Percentiles rank a stretch among this genome's conserved stretches.
Evolutionary conservation across 1,139 yeast genomes (phyloP).

Genomic region (Nadsonia starkeyi-henricii): DNA sequence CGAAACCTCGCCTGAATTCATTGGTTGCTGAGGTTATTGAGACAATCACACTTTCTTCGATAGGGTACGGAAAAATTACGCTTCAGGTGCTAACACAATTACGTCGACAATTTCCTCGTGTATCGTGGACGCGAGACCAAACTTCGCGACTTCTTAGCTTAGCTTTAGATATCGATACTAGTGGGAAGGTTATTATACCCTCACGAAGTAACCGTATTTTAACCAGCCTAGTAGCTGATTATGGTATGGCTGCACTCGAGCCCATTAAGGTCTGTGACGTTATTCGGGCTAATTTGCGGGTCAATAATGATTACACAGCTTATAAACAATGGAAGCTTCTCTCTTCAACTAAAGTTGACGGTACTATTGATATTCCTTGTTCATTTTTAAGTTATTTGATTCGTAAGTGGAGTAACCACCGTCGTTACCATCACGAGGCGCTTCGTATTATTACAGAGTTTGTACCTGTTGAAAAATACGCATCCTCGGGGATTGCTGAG

Average conservation of each 20-base stretch:
- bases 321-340: background rate
- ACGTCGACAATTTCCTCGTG: no score
- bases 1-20: no score
- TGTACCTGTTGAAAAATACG: background rate
- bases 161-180: background rate
- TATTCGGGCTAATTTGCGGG: background rate
- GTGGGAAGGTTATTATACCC: background rate
- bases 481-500: background rate
- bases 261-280: background rate
- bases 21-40: no score
- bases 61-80: no score
- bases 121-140: background rate
- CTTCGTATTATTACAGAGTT: background rate
- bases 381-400: background rate
- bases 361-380: background rate
- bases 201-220: background rate
- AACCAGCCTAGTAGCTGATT: background rate
- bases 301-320: background rate
- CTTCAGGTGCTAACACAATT: no score
- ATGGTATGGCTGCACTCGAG: background rate
- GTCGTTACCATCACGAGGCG: background rate
- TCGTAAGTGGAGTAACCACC: background rate
- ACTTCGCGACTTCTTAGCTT: background rate
- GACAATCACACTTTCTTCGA: no score
- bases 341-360: background rate